Evolutionary conservation across 495 filamentous ascomycete species (phyloP), one percentile per base, ranked within the genome.

Genomic region (Sordaria brevicollis): DNA sequence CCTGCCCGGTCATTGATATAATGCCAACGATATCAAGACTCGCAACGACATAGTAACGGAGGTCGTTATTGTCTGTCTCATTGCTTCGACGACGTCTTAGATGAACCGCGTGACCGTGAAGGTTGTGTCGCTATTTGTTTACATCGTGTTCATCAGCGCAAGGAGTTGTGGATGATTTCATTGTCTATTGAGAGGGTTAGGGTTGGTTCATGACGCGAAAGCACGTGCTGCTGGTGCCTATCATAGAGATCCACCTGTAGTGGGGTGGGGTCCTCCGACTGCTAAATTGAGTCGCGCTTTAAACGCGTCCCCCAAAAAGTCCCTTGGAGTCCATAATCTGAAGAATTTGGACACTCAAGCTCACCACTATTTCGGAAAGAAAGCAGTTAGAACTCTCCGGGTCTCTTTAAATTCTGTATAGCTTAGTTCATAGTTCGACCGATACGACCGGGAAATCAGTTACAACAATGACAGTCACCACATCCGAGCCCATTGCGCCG

Each of bases 401-500:
- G 25, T 1, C 37, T 3, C 21, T 35, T 70, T 19, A 2, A 66
- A 7, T 11, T 31, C 0, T 21, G 69, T n/a, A n/a, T n/a, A n/a
- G 39, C 2, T 33, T 4, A 3, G 38, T 37, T 35, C 54, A 7
- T 65, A 15, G 34, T 62, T 35, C 41, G 67, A 34, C 33, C 33
- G 39, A 65, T 17, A 65, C 5, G 31, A 70, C 21, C 43, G 6
- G 15, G 38, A 17, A 34, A 35, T 2, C 11, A 17, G 19, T 31
- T 21, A 15, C 39, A 21, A 62, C 17, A 21, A 74, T 74, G 72
- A 74, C 72, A 19, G 70, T 74, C 10, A 21, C 72, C 10, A 3
- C 68, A 33, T 65, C 36, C 67, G 67, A 69, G 2, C 15, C 35
- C 13, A 36, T 67, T 19, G 25, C 67, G 4, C 43, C 21, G 37